Evolutionary conservation across 768 basidiomycete genomes (phyloP), one percentile per base, ranked within the genome.

Genomic region (Phanerochaete carnosa): DNA sequence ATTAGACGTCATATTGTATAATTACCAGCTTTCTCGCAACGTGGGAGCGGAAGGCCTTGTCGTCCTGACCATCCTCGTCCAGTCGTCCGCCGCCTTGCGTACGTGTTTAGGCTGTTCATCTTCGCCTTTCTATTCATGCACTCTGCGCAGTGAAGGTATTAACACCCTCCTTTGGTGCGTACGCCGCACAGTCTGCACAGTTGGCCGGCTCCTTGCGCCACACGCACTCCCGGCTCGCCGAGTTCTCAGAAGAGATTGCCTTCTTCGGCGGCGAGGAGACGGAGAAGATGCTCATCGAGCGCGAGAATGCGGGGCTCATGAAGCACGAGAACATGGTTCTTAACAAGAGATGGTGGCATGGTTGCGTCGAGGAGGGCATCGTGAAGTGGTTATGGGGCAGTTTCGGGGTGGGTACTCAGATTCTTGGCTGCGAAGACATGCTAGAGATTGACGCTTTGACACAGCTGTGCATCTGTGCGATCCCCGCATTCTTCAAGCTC

Each of bases 361-460:
- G 89, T 1, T 90, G 94, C 69, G 83, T 89, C 19, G 96, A 99
- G 73, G 96, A 98, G 73, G 94, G 92, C 1, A 87, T 99, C 46
- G 89, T 98, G 68, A 98, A 99, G 75, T 98, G 89, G 89, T 69
- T 95, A 8, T 99, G 96, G 96, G 95, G 96, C 65, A 90, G 88
- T 71, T 89, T 95, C 71, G 96, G 96, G 39, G 88, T 95, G 68
- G 59, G 87, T 80, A 12, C 16, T 13, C 32, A 8, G 39, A 12
- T 46, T n/a, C n/a, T 9, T 8, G 19, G 11, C 9, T 47, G 11
- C 55, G 25, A n/a, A 45, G 45, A 28, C 22, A 28, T 23, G 50
- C 33, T 9, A 25, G 2, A 12, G 37, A 23, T 35, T 43, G 22
- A 57, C 13, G 50, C 9, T 15, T 22, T 26, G 9, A n/a, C n/a